These are phyloP conservation scores for Leccinellum luteum DNA, from an alignment of 768 basidiomycete species.

Conservation along the genomic window DNA sequence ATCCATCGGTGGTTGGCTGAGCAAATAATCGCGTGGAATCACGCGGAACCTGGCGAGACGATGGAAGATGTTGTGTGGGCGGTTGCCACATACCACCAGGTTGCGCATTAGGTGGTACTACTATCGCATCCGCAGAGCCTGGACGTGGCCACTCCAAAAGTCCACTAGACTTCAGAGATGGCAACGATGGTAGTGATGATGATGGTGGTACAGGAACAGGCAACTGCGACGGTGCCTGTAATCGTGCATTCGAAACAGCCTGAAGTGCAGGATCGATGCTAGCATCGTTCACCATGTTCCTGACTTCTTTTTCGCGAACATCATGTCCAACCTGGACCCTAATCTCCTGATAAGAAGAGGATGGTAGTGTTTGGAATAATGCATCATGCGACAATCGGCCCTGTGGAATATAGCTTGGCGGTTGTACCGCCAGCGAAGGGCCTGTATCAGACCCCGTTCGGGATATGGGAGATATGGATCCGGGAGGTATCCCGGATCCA, in stretches of 20 bases:
- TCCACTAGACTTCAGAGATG: constrained; percentile 73
- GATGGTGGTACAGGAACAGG: constrained; percentile 20
- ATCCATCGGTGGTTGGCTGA: constrained; percentile 16
- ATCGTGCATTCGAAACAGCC: constrained; percentile 18
- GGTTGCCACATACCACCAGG: constrained; percentile 22
- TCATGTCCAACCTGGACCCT: constrained; percentile 23
- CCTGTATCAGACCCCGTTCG: constrained; percentile 20
- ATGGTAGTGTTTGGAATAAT: constrained; percentile 27
- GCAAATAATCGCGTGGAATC: constrained; percentile 17
- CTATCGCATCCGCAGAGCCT: constrained; percentile 38
- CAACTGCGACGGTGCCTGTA: constrained; percentile 17
- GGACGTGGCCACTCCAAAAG: constrained; percentile 53
- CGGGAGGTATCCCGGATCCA: constrained; percentile 7
- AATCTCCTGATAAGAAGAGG: constrained; percentile 15
- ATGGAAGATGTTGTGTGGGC: constrained; percentile 19
- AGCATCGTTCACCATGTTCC: constrained; percentile 24
- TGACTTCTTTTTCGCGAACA: constrained; percentile 25
- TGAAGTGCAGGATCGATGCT: constrained; percentile 35
- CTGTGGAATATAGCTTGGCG: constrained; percentile 31
- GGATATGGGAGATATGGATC: constrained; percentile 22
- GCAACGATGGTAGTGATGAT: constrained; percentile 51
- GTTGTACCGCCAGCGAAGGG: constrained; percentile 16
- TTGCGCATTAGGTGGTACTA: constrained; percentile 10
- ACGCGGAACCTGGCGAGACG: constrained; percentile 19
- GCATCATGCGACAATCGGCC: constrained; percentile 38